phyloP scores from a whole-genome alignment of 148 eudicot genomes.

The Rhododendron ferrugineum region DNA sequence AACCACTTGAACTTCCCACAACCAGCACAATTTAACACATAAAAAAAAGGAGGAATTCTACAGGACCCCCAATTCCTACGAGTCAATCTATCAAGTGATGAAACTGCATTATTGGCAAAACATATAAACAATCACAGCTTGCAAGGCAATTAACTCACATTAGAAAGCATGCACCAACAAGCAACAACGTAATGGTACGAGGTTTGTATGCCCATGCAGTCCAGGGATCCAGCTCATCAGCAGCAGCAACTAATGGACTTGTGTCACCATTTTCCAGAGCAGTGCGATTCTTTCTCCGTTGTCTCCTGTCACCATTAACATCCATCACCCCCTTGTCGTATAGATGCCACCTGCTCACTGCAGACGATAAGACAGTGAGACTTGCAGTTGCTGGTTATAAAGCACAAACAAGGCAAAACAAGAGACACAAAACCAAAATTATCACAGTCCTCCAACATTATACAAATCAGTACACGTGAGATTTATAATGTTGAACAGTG shows the following conservation, averaged over 20 bases:
- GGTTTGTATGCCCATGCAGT: slow-evolving; percentile 99
- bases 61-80: not conserved
- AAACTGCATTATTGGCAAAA: not conserved
- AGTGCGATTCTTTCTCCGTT: slow-evolving; percentile 19
- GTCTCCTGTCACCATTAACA: slow-evolving; percentile 38
- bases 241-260: slow-evolving; percentile 36
- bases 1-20: not conserved
- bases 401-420: not conserved
- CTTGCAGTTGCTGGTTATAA: not conserved
- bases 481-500: not conserved
- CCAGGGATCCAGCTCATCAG: slow-evolving; percentile 94
- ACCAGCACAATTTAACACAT: not conserved
- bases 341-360: slow-evolving; percentile 10
- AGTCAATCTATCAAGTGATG: not conserved
- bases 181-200: slow-evolving; percentile 75
- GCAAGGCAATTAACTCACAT: slow-evolving; percentile 52
- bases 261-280: slow-evolving; percentile 54
- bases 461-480: not conserved
- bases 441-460: not conserved
- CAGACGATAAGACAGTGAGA: not conserved
- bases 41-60: not conserved
- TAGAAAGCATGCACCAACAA: slow-evolving; percentile 89
- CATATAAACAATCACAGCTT: not conserved
- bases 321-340: slow-evolving; percentile 38
- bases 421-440: not conserved